phyloP scores from a whole-genome alignment of 202 grass and related monocot genomes.

The Tripidium arundinaceum region DNA sequence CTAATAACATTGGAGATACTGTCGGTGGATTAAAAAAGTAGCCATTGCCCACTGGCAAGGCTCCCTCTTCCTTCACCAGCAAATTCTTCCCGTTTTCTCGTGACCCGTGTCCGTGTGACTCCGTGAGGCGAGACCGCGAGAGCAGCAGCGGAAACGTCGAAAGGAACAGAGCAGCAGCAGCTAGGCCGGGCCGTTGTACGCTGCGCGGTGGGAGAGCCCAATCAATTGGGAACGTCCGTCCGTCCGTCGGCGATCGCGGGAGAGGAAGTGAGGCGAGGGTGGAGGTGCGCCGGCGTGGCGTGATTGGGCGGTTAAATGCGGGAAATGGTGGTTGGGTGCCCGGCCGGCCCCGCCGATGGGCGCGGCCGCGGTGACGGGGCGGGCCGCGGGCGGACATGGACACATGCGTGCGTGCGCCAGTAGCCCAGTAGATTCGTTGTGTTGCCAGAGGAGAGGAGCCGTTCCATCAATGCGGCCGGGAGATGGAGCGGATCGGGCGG shows the following conservation, averaged over 20 bases:
- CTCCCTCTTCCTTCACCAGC: background rate
- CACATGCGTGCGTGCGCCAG: background rate
- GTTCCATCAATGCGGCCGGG: background rate
- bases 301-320: constrained; percentile 4
- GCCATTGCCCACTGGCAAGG: too few relatives aligned
- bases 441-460: background rate
- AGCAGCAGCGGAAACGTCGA: background rate
- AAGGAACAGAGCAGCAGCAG: constrained; percentile 4
- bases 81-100: background rate
- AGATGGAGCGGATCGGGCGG: background rate
- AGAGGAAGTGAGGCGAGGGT: too few relatives aligned
- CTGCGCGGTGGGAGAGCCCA: background rate
- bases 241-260: background rate
- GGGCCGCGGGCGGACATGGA: background rate
- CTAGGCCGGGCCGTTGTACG: background rate
- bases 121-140: background rate
- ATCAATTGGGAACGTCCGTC: background rate
- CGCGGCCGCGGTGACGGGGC: background rate
- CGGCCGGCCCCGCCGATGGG: too few relatives aligned
- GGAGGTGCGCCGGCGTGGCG: background rate
- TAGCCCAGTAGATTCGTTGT: constrained; percentile 23
- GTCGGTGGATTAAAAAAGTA: background rate
- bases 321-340: constrained; percentile 27
- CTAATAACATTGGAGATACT: background rate
- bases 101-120: background rate